Conservation (phyloP, 1,139 yeast species). For the Zygoascus meyerae region DNA sequence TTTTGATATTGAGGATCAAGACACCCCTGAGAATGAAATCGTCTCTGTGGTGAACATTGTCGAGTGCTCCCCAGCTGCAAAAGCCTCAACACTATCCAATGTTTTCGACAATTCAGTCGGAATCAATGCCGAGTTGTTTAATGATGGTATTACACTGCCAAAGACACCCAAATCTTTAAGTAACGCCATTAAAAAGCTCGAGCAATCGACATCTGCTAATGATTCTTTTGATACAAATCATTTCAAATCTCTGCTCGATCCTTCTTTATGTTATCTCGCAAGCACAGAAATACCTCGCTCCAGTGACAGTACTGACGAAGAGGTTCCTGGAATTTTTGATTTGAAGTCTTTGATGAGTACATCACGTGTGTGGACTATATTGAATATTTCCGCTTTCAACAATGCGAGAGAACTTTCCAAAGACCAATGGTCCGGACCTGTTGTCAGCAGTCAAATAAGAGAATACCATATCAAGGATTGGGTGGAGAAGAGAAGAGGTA, state of each 20-base stretch:
- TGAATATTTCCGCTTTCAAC: conserved; percentile 29
- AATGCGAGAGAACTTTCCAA: conserved; percentile 26
- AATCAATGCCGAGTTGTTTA: conserved; percentile 35
- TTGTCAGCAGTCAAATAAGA: conserved; percentile 35
- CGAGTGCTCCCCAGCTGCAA: conserved; percentile 28
- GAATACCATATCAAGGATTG: conserved; percentile 35
- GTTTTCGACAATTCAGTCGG: conserved; percentile 36
- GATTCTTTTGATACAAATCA: conserved; percentile 15
- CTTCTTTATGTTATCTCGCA: conserved; percentile 24
- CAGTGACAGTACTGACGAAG: not conserved
- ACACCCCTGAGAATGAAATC: conserved; percentile 24
- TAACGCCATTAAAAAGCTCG: conserved; percentile 22
- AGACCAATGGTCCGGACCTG: conserved; percentile 33
- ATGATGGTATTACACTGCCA: conserved; percentile 35
- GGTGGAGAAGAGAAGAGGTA: conserved; percentile 31
- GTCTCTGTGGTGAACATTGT: conserved; percentile 35
- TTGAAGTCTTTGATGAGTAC: conserved; percentile 24
- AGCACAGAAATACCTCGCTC: conserved; percentile 14
- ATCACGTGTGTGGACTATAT: conserved; percentile 34
- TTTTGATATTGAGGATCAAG: conserved; percentile 22
- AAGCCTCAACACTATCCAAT: conserved; percentile 27
- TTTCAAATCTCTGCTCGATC: conserved; percentile 21
- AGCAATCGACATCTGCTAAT: conserved; percentile 5
- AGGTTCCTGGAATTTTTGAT: conserved; percentile 17
- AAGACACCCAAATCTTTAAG: conserved; percentile 31